Evolutionary conservation across 495 filamentous ascomycete species (phyloP), one percentile per base, ranked within the genome.

Genomic region (Parachaetomium inaequale): DNA sequence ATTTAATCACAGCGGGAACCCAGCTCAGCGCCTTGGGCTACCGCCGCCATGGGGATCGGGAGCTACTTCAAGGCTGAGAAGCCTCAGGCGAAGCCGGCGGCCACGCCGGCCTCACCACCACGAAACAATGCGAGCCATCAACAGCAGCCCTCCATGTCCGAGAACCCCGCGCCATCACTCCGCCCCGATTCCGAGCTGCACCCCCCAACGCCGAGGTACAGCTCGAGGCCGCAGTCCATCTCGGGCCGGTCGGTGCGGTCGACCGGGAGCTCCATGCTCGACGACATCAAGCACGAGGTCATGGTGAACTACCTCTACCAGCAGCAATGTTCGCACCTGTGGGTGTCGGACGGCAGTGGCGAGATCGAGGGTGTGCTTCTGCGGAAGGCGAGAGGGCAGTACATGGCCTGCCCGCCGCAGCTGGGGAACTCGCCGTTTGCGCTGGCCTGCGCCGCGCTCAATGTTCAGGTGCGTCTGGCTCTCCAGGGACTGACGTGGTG

Each of bases 251-350:
- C 78, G 40, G 68, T 73, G 40, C 70, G 73, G 51, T 85, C 82
- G 10, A 72, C 65, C 17, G 73, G 73, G 26, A 84, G 79, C 64
- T 87, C 85, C 19, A 75, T 87, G 56, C 66, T 89, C 25, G 87
- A 90, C 59, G 87, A 91, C 63, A 89, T 92, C 70, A 91, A 89
- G 68, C 88, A 89, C 70, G 88, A 91, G 68, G 86, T 92, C 58
- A 92, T 92, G 88, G 88, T 88, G 43, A 91, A 88, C 68, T 91
- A 88, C 65, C 78, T 92, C 26, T 89, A 88, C 73, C 89, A 92
- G 67, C 88, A 91, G 69, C 87, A 90, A 72, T 88, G 84, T 55
- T 79, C 81, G 15, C 79, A 84, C 58, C 75, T 90, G 36, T 92
- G 89, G 89, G 83, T 90, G 12, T 83, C 82, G 34, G 85, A 89